These are phyloP conservation scores for Trypanosomatidae sp. DNA, from an alignment of 208 protist genomes.

Conservation along the genomic window DNA sequence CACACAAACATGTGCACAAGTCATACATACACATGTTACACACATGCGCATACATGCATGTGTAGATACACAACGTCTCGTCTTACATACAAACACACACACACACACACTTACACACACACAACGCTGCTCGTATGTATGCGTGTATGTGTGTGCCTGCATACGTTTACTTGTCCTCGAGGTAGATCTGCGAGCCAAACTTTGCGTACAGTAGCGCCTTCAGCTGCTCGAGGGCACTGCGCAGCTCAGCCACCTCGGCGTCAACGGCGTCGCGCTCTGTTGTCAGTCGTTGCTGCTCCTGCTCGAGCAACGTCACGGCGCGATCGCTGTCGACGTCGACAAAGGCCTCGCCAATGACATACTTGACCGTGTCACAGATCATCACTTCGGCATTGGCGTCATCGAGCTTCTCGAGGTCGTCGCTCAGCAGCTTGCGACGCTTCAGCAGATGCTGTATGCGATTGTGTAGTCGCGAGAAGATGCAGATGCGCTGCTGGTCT, in stretches of 20 bases:
- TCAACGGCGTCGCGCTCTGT: slow-evolving; percentile 29
- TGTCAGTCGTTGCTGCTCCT: slow-evolving; percentile 31
- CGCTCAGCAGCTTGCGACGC: slow-evolving; percentile 20
- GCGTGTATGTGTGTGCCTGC: not conserved
- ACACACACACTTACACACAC: no score
- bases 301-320: slow-evolving; percentile 40
- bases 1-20: not conserved
- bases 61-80: no score
- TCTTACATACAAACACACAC: no score
- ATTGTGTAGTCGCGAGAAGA: slow-evolving; percentile 66
- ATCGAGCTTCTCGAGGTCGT: slow-evolving; percentile 63
- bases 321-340: slow-evolving; percentile 50
- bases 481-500: slow-evolving; percentile 80
- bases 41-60: not conserved
- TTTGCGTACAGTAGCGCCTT: slow-evolving; percentile 85
- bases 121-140: not conserved
- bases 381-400: slow-evolving; percentile 33
- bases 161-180: slow-evolving; percentile 64
- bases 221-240: slow-evolving; percentile 38
- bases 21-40: not conserved
- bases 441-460: slow-evolving; percentile 42
- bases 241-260: slow-evolving; percentile 32
- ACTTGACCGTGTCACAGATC: slow-evolving; percentile 64
- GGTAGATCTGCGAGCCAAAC: slow-evolving; percentile 82
- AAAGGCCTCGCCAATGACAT: slow-evolving; percentile 81